Conservation (phyloP, 331 rosid genomes). For the Pyrus hybrid region DNA sequence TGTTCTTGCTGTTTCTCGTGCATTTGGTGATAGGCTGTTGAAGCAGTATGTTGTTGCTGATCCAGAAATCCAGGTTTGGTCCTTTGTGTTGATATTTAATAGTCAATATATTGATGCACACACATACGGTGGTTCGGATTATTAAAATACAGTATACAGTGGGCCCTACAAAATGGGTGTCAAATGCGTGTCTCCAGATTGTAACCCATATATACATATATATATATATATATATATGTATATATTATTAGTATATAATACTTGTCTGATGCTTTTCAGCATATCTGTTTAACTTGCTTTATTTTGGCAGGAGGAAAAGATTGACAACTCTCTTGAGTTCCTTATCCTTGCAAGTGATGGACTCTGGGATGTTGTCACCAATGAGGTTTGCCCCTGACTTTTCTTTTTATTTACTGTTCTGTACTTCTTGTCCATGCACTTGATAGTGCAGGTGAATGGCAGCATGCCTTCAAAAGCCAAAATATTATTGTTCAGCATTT, state of each 20-base stretch:
- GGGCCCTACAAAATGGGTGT: too few relatives aligned
- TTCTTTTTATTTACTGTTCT: neutral
- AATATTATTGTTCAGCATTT: neutral
- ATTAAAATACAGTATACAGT: too few relatives aligned
- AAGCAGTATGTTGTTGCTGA: slow-evolving; percentile 98
- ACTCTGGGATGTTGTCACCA: slow-evolving; percentile 93
- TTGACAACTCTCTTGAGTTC: slow-evolving; percentile 84
- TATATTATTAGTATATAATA: too few relatives aligned
- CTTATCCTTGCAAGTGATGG: slow-evolving; percentile 96
- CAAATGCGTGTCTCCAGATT: too few relatives aligned
- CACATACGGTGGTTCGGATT: too few relatives aligned
- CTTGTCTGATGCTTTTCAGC: neutral
- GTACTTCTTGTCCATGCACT: neutral
- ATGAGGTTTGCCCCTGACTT: slow-evolving; percentile 54
- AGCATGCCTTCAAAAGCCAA: neutral
- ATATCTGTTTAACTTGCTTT: neutral
- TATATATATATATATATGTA: too few relatives aligned
- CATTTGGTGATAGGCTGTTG: slow-evolving; percentile 91
- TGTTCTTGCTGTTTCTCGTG: slow-evolving; percentile 98
- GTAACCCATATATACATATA: too few relatives aligned
- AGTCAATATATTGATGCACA: neutral
- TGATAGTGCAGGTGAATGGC: neutral
- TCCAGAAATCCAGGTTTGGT: slow-evolving; percentile 84
- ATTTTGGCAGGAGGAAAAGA: slow-evolving; percentile 63
- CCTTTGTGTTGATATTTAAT: neutral